Conservation (phyloP, 768 basidiomycete species). For the Candolleomyces aberdarensis region DNA sequence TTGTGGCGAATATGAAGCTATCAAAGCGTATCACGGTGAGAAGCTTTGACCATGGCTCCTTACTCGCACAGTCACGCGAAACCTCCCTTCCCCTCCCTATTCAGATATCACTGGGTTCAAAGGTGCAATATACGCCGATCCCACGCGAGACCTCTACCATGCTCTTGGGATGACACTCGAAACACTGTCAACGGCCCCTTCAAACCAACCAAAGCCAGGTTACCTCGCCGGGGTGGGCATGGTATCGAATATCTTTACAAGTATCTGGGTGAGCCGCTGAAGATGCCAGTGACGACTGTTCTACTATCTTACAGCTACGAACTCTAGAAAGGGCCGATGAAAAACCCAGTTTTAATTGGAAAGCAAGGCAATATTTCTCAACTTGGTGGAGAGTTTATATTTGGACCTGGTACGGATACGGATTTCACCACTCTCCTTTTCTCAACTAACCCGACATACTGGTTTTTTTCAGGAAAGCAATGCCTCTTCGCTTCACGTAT, state of each 20-base stretch:
- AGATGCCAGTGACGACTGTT: not conserved
- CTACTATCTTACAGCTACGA: not conserved
- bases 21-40: slow-evolving; percentile 47
- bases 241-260: not conserved
- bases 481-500: slow-evolving; percentile 56
- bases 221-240: slow-evolving; percentile 33
- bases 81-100: not conserved
- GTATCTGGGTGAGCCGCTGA: slow-evolving; percentile 30
- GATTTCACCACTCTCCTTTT: not conserved
- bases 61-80: no score
- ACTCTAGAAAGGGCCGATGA: slow-evolving; percentile 35
- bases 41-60: not conserved
- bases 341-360: slow-evolving; percentile 45
- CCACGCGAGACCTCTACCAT: slow-evolving; percentile 54
- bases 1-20: slow-evolving; percentile 55
- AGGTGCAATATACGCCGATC: slow-evolving; percentile 62
- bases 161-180: slow-evolving; percentile 60
- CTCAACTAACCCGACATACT: not conserved
- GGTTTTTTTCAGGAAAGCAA: slow-evolving; percentile 28
- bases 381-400: slow-evolving; percentile 61
- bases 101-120: slow-evolving; percentile 44
- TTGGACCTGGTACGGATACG: slow-evolving; percentile 48
- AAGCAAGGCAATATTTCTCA: slow-evolving; percentile 64
- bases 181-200: slow-evolving; percentile 40
- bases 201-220: slow-evolving; percentile 39